Evolutionary conservation across 139 green algal genomes (phyloP), one percentile per base, ranked within the genome.

Genomic region (Chlamydomonas sp.): DNA sequence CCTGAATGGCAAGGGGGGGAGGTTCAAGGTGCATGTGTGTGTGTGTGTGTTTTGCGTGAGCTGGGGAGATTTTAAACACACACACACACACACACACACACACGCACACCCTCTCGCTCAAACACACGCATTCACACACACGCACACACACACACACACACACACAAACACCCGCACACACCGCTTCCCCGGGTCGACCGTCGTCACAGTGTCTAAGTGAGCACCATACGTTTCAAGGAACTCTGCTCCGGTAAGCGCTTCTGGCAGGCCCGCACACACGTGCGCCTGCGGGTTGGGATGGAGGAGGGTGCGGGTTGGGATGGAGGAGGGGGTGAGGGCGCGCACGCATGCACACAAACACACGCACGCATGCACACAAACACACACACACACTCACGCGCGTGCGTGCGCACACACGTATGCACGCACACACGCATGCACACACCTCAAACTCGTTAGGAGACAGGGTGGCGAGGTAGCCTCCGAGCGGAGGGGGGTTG

Each of bases 191-290:
- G 68, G 67, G 20, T 87, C 63, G 0, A 96, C 54, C 2, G 3
- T 60, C 13, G 91, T 97, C 5, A 81, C 84, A 6, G 29, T 37
- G 69, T 97, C 91, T 35, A 76, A 80, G 63, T 97, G 91, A 1
- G 48, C 35, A 0, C 78, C 77, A 33, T 88, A 90, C 35, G 33
- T 57, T 13, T 58, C 22, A 48, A 94, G 43, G 68, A 97, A 97
- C 3, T 89, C 81, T 0, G 13, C 13, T 0, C 92, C 92, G 0
- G 5, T 48, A 5, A 97, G 73, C 20, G 2, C 8, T 10, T 73
- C 79, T 1, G 92, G 92, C 54, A 97, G 76, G 22, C 57, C 22
- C 1, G 58, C 48, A 2, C 38, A 54, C 43, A 54, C 8, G 67
- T 54, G 20, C 43, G 43, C 16, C 43, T 13, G 13, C 20, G 43